Conservation (phyloP, 345 rosid genomes). For the Populus euphratica region DNA sequence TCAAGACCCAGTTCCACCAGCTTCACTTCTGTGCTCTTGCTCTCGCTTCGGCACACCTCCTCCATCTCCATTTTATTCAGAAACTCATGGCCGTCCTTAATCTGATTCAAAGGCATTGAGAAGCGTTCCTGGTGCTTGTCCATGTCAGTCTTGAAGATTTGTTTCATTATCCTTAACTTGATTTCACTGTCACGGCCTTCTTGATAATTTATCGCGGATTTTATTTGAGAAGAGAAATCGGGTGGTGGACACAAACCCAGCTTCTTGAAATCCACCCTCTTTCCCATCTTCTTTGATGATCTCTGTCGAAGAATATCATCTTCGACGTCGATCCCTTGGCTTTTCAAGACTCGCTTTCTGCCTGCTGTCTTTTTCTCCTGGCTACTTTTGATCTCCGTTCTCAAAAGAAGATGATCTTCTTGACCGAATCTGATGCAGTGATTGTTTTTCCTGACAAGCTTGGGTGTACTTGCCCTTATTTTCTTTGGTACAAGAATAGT, state of each 20-base stretch:
- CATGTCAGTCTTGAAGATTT: not conserved
- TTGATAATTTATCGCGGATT: not conserved
- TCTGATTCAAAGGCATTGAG: not conserved
- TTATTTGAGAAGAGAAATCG: not conserved
- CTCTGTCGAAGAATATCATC: not conserved
- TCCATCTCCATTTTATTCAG: not conserved
- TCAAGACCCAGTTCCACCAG: not conserved
- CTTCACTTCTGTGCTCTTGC: not conserved
- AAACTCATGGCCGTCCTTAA: not conserved
- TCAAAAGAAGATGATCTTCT: not conserved
- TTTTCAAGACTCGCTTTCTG: not conserved
- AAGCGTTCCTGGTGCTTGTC: not conserved
- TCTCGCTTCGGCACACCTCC: not conserved
- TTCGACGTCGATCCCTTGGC: not conserved
- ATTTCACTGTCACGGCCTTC: not conserved
- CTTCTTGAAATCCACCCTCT: not conserved
- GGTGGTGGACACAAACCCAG: not conserved
- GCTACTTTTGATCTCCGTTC: not conserved
- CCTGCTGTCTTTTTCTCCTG: not conserved
- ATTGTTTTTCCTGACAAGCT: not conserved
- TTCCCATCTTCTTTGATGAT: not conserved
- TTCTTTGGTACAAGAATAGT: not conserved
- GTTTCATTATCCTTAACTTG: not conserved
- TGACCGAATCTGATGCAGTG: not conserved
- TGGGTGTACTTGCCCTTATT: not conserved